These are phyloP conservation scores for Nannochloropsis gaditana DNA, from an alignment of 108 stramenopile genomes.

Conservation along the genomic window DNA sequence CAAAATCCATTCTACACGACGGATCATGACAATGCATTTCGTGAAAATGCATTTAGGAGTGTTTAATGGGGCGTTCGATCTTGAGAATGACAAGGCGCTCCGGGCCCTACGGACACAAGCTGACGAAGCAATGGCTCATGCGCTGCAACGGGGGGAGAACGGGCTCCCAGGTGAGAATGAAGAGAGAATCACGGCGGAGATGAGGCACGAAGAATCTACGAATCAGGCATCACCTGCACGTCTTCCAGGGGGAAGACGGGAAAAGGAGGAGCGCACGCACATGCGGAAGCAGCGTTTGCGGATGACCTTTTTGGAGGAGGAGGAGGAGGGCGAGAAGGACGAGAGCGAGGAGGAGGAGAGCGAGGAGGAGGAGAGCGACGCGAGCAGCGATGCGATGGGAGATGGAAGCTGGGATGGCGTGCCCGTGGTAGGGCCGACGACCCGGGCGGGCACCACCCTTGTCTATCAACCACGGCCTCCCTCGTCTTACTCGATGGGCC, in stretches of 20 bases:
- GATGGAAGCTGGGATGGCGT: not conserved
- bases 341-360: not conserved
- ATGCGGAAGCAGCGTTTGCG: not conserved
- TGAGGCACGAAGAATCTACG: not conserved
- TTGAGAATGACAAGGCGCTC: not conserved
- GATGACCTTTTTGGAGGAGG: not conserved
- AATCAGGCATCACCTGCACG: not conserved
- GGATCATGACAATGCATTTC: constrained; percentile 10
- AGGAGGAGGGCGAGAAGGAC: not conserved
- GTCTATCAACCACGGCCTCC: not conserved
- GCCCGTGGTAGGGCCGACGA: not conserved
- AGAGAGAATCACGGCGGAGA: not conserved
- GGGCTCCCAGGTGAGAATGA: not conserved
- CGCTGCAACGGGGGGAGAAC: not conserved
- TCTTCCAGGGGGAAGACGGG: not conserved
- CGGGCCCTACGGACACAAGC: not conserved
- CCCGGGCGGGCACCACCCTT: not conserved
- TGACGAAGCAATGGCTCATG: not conserved
- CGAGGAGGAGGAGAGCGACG: not conserved
- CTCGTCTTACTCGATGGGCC: not conserved
- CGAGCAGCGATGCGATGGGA: not conserved
- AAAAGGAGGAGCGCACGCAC: not conserved
- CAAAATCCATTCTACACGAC: not conserved
- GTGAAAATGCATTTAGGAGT: not conserved
- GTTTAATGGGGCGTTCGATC: not conserved